Base-by-base conservation (phyloP, 345 rosid genomes). In the Hibiscus trionum region DNA sequence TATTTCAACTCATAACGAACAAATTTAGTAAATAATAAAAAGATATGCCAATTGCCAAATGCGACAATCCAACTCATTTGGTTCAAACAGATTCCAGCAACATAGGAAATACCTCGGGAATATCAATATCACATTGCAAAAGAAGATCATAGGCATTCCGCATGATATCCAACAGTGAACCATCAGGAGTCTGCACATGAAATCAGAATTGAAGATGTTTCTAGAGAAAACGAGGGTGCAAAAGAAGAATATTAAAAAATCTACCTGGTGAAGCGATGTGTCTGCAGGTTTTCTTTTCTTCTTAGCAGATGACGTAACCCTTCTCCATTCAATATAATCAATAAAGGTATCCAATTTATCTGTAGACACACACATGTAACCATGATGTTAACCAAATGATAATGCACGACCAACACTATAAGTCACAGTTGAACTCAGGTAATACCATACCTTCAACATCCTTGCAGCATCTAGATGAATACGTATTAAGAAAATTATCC, bases 231-330 rank as follows among this genome's bases (percentile, higher is more conserved):
- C 39, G 47, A 59, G 24, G 49, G 58, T 64, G 3, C n/a, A 39
- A 14, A 37, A 72, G 7, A 39, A n/a, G 66, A 57, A 67, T 56
- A 73, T 61, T 69, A 47, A 17, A 19, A 79, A 77, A 84, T 80
- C 63, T 61, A 76, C 98, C 96, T 94, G 97, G 82, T 88, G 97
- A 77, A 94, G 79, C 50, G 89, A 88, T 72, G 67, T 82, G 70
- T 83, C 87, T 57, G 79, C 70, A 49, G 82, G 77, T 72, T 86
- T 90, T 80, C 89, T 88, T 76, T 90, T 94, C 88, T 82, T 93
- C 86, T 91, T 94, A 71, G 97, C 88, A 65, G 98, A 94, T 69
- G 98, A 91, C 33, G 97, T 91, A 74, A 94, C 97, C 83, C 77
- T 85, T 79, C 91, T 91, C 73, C 97, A 77, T 76, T 91, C 95